Evolutionary conservation across 2,329 filamentous ascomycete genomes (phyloP), one percentile per base, ranked within the genome.

Genomic region (Elsinoe arachidis): DNA sequence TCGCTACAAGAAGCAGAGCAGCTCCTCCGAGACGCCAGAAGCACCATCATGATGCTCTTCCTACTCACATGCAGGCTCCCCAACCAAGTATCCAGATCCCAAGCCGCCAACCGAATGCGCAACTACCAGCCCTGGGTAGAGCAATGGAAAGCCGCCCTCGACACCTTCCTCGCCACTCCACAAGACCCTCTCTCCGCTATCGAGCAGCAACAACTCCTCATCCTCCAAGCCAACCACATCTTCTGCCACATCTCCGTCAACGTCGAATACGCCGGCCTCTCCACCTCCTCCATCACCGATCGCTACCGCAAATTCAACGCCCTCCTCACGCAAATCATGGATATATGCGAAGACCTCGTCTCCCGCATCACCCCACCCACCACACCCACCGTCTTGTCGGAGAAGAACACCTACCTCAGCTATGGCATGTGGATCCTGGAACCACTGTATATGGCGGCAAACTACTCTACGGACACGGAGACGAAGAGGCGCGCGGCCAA

Each of bases 261-360:
- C 33, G 26, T 51, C 23, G 46, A 51, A 51, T 51, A 51, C 46
- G 46, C 46, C 14, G 46, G 46, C 46, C 46, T 51, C 26, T 51
- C 46, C 14, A 21, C 46, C 14, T 23, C 46, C 11, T 15, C 46
- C 46, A 51, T 51, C 46, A 30, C 26, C 2, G 15, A 34, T 3
- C 46, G 46, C 46, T 51, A 51, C 33, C 17, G 33, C 12, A 15
- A 17, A 34, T 51, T 35, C 46, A 26, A 35, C 15, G 5, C 26
- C 14, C 12, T 51, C 12, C 15, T 51, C 12, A 21, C 23, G 9
- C 46, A 37, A 37, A 51, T 51, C 15, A 15, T 51, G 26, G 46
- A 51, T 17, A 51, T 51, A 35, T 51, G 46, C 14, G 46, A 51
- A 15, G 46, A 51, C 6, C 26, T 51, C 26, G 17, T 17, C 14